Percentiles rank a stretch among this genome's conserved stretches.
Conservation (phyloP, 768 basidiomycete species). For the Leucocoprinus birnbaumii region DNA sequence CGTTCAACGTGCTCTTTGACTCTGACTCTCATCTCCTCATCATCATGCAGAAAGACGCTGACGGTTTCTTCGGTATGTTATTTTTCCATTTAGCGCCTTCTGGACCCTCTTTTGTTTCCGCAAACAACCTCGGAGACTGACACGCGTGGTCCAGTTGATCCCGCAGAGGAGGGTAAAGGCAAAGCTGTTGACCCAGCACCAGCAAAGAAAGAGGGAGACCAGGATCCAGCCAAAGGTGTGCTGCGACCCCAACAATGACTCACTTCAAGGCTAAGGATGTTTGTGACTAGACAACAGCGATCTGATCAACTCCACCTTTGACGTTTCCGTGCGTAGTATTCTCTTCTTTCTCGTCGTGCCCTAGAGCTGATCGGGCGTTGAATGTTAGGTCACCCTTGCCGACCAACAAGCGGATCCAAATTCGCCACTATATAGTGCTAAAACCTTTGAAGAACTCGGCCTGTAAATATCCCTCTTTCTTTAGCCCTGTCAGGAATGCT, state of each 20-base stretch:
- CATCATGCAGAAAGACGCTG: slow-evolving; percentile 69
- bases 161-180: slow-evolving; percentile 3
- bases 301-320: slow-evolving; percentile 77
- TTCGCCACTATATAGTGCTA: slow-evolving; percentile 92
- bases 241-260: not conserved
- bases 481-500: not conserved
- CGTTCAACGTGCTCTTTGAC: not conserved
- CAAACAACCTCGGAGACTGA: too few species aligned
- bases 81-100: slow-evolving; percentile 12
- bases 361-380: not conserved
- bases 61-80: slow-evolving; percentile 77
- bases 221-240: not conserved
- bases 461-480: slow-evolving; percentile 53
- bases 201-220: slow-evolving; percentile 18
- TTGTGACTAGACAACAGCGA: slow-evolving; percentile 39
- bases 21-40: not conserved
- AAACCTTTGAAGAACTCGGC: slow-evolving; percentile 94
- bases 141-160: not conserved
- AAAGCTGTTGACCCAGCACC: slow-evolving; percentile 24
- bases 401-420: slow-evolving; percentile 95
- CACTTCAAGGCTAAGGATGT: not conserved
- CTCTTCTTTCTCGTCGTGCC: slow-evolving; percentile 5
- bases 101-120: not conserved
- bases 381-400: slow-evolving; percentile 84
- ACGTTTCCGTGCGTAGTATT: slow-evolving; percentile 66